These are phyloP conservation scores for Neurospora intermedia DNA, from an alignment of 495 filamentous ascomycete species.

Conservation along the genomic window DNA sequence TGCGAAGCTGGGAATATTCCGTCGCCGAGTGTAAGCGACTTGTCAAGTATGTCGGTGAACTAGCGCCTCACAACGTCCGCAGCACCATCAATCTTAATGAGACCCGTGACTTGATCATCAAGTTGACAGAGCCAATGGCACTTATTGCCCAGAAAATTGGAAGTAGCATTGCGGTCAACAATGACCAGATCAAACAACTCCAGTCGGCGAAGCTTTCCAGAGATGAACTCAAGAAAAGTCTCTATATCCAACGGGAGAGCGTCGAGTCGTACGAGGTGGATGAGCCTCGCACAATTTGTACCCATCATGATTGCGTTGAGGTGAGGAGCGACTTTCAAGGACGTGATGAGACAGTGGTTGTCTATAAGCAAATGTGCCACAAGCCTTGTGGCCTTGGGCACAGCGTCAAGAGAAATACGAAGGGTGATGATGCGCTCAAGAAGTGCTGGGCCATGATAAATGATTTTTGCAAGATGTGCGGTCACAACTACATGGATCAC, in stretches of 20 bases:
- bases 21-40: constrained; percentile 21
- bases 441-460: background rate
- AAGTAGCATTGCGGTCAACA: constrained; percentile 19
- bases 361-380: constrained; percentile 10
- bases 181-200: constrained; percentile 17
- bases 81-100: constrained; percentile 31
- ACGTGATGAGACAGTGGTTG: background rate
- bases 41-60: constrained; percentile 16
- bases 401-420: constrained; percentile 6
- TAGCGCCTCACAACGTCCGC: constrained; percentile 22
- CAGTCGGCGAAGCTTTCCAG: constrained; percentile 12
- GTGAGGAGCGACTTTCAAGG: constrained; percentile 5
- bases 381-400: background rate
- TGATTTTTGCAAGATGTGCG: background rate
- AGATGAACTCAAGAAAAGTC: constrained; percentile 11
- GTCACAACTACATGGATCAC: constrained; percentile 4
- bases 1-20: constrained; percentile 29
- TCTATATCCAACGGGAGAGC: constrained; percentile 10
- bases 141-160: constrained; percentile 25
- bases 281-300: constrained; percentile 5
- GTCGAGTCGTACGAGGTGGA: constrained; percentile 6
- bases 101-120: constrained; percentile 22
- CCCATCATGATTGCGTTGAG: constrained; percentile 6
- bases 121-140: constrained; percentile 29
- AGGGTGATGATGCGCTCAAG: background rate